Conservation (phyloP, 306 rosid genomes). For the Lathyrus sativus region DNA sequence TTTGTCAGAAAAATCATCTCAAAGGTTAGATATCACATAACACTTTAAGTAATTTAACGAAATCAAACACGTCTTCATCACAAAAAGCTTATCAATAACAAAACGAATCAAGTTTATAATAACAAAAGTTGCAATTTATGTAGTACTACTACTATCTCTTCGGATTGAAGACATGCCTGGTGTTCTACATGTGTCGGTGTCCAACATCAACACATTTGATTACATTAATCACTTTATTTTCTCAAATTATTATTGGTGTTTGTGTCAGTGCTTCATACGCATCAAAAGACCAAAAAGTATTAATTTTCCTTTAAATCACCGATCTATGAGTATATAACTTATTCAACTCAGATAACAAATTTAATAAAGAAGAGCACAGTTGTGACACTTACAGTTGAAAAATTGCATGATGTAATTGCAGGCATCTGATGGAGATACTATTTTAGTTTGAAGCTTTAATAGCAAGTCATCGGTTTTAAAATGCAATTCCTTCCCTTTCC, state of each 20-base stretch:
- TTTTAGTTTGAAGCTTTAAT: constrained; percentile 66
- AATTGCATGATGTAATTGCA: constrained; percentile 78
- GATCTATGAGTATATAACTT: neutral
- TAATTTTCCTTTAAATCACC: neutral
- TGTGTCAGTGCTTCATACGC: neutral
- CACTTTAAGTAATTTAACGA: neutral
- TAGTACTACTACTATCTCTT: neutral
- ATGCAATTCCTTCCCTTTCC: constrained; percentile 87
- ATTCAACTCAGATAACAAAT: too few relatives aligned
- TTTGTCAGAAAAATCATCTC: constrained; percentile 24
- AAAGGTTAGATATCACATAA: constrained; percentile 38
- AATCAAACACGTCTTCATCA: constrained; percentile 20
- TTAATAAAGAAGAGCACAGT: constrained; percentile 12
- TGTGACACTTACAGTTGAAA: constrained; percentile 72
- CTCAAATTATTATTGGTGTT: neutral
- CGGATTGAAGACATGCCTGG: neutral
- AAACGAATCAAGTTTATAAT: constrained; percentile 5
- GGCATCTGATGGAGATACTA: constrained; percentile 80
- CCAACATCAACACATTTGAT: neutral
- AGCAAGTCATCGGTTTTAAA: constrained; percentile 66
- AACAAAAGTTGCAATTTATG: neutral
- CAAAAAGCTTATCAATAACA: constrained; percentile 5
- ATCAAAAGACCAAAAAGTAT: constrained; percentile 17
- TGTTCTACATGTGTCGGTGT: neutral
- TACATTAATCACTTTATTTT: neutral